A percentile compares a stretch with the other conserved stretches of the same genome.
These are phyloP conservation scores for Exsudoporus floridanus DNA, from an alignment of 1,284 basidiomycete genomes.

Conservation along the genomic window DNA sequence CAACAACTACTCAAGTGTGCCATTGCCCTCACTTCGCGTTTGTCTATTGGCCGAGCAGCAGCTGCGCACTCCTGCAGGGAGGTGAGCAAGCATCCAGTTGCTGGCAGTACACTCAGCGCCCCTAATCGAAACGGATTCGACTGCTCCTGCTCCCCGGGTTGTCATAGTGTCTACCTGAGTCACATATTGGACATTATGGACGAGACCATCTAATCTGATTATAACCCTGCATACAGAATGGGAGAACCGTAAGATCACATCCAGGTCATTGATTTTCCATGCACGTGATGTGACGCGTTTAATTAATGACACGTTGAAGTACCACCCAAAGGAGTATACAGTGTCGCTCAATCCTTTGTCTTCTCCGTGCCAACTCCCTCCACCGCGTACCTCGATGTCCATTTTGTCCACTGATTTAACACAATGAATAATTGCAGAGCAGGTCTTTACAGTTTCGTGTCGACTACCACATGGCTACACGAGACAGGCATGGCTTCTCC, in stretches of 20 bases:
- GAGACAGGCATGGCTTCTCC: constrained; percentile 29
- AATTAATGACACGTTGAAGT: neutral
- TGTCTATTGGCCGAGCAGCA: neutral
- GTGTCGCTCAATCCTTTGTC: neutral
- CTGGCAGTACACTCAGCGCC: neutral
- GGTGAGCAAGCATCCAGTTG: neutral
- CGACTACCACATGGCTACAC: constrained; percentile 24
- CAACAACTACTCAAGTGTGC: neutral
- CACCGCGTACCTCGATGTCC: constrained; percentile 1
- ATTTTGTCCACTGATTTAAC: neutral
- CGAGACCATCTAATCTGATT: too few species aligned
- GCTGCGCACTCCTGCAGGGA: neutral
- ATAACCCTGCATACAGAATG: neutral
- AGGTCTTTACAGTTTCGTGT: constrained; percentile 27
- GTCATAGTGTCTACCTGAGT: neutral
- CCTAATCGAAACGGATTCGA: too few species aligned
- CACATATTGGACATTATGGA: neutral
- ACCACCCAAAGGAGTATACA: constrained; percentile 9
- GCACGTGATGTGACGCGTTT: constrained; percentile 27
- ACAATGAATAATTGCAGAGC: constrained; percentile 27
- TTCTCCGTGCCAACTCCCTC: neutral
- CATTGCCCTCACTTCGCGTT: neutral
- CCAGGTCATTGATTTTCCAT: constrained; percentile 13
- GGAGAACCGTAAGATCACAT: neutral
- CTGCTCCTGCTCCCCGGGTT: neutral